A percentile compares a stretch with the other conserved stretches of the same genome.
Evolutionary conservation across 495 filamentous ascomycete genomes (phyloP).

Genomic region (Xylaria grammica): DNA sequence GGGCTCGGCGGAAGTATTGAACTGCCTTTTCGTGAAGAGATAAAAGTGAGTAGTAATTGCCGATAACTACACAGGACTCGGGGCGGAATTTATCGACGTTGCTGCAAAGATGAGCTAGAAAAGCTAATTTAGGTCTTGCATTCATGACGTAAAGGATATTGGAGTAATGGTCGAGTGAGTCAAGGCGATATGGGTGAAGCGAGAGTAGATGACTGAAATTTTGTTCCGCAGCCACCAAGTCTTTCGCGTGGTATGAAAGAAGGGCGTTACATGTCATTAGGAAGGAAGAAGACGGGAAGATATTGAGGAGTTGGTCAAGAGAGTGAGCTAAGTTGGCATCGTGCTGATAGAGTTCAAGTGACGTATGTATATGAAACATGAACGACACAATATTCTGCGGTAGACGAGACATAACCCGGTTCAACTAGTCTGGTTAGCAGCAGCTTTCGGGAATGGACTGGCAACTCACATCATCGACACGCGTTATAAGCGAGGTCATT

Average conservation of each 20-base stretch:
- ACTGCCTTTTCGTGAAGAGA: conserved; percentile 98
- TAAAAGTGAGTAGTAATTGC: conserved; percentile 94
- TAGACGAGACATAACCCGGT: conserved; percentile 60
- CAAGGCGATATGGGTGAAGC: conserved; percentile 83
- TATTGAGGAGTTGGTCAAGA: conserved; percentile 74
- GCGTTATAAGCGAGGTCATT: conserved; percentile 73
- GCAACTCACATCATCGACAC: conserved; percentile 75
- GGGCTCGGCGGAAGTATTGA: conserved; percentile 93
- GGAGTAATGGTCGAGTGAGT: conserved; percentile 91
- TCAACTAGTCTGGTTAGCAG: conserved; percentile 45
- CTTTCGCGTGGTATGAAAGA: conserved; percentile 91
- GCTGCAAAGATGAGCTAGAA: conserved; percentile 87
- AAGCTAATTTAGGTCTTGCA: conserved; percentile 83
- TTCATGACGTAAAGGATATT: conserved; percentile 97
- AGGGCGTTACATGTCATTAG: conserved; percentile 88
- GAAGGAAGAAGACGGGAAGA: conserved; percentile 87
- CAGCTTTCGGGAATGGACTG: not conserved
- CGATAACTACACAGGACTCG: conserved; percentile 95
- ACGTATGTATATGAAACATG: conserved; percentile 89
- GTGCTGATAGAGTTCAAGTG: conserved; percentile 88
- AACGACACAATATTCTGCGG: conserved; percentile 91
- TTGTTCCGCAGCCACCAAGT: conserved; percentile 82
- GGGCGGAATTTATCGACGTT: conserved; percentile 94
- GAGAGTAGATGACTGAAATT: conserved; percentile 84
- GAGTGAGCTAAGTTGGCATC: conserved; percentile 71